Conservation (phyloP, 139 green algal genomes). For the Spirogloea muscicola region DNA sequence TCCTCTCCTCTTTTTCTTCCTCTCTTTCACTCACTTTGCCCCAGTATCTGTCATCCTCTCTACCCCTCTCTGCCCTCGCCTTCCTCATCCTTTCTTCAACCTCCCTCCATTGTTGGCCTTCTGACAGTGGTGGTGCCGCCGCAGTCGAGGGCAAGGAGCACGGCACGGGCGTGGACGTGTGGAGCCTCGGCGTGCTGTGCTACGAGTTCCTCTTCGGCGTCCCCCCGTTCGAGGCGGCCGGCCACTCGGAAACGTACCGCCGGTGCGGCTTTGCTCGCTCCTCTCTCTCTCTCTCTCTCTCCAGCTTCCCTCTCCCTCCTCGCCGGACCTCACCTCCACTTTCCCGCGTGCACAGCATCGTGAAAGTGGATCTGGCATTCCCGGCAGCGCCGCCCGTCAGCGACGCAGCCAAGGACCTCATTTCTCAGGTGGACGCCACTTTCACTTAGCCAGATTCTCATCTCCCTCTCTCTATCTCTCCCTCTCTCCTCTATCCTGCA, state of each 20-base stretch:
- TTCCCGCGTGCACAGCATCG: neutral
- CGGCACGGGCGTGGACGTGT: constrained; percentile 79
- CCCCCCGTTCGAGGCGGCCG: constrained; percentile 89
- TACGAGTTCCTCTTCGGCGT: constrained; percentile 95
- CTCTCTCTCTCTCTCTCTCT: neutral
- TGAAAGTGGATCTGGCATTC: neutral
- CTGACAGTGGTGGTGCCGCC: no score
- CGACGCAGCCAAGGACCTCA: neutral
- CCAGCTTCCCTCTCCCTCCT: neutral
- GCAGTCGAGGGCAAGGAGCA: constrained; percentile 53
- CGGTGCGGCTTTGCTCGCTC: constrained; percentile 8
- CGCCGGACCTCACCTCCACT: neutral
- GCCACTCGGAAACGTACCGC: constrained; percentile 71
- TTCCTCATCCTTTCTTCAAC: no score
- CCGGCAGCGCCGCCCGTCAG: neutral
- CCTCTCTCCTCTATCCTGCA: neutral
- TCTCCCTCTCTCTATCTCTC: constrained; percentile 2
- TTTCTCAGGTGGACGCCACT: constrained; percentile 1
- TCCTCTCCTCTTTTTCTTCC: no score
- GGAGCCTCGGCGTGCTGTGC: constrained; percentile 88
- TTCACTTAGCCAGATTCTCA: no score
- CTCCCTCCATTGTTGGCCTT: no score
- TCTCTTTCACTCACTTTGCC: no score
- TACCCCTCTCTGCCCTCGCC: no score
- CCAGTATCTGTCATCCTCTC: no score